These are phyloP conservation scores for Zygotorulaspora chibaensis DNA, from an alignment of 805 yeast species.

Conservation along the genomic window DNA sequence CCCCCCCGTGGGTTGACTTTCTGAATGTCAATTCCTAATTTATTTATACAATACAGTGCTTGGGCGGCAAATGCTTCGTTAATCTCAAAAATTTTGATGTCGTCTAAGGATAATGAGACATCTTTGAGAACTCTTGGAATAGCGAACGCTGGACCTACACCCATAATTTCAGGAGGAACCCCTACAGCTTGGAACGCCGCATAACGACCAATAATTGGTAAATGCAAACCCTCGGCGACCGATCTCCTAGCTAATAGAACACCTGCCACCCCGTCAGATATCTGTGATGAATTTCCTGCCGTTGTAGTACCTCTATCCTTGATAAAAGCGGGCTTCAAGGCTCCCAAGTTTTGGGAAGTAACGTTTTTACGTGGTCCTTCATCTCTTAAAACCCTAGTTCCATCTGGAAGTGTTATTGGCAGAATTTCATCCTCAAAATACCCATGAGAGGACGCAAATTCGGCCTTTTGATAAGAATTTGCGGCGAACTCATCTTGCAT, in stretches of 20 bases:
- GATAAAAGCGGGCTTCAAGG: slow-evolving; percentile 82
- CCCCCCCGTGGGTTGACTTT: slow-evolving; percentile 93
- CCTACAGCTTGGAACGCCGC: slow-evolving; percentile 80
- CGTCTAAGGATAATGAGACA: slow-evolving; percentile 54
- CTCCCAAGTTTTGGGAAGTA: slow-evolving; percentile 68
- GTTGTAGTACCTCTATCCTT: slow-evolving; percentile 74
- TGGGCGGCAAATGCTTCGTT: slow-evolving; percentile 98
- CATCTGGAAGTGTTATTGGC: slow-evolving; percentile 61
- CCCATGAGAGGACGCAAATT: slow-evolving; percentile 62
- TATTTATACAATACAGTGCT: slow-evolving; percentile 69
- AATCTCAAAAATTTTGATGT: slow-evolving; percentile 75
- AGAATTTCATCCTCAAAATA: slow-evolving; percentile 84
- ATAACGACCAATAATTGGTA: slow-evolving; percentile 74
- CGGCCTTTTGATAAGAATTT: slow-evolving; percentile 79
- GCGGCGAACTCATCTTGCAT: slow-evolving; percentile 91
- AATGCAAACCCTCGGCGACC: slow-evolving; percentile 67
- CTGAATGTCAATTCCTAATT: slow-evolving; percentile 58
- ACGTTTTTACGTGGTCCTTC: slow-evolving; percentile 91
- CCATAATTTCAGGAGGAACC: slow-evolving; percentile 97
- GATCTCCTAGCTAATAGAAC: slow-evolving; percentile 81
- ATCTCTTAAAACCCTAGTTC: slow-evolving; percentile 52
- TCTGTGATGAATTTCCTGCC: slow-evolving; percentile 96
- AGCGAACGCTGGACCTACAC: slow-evolving; percentile 95
- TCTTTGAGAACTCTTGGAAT: slow-evolving; percentile 76
- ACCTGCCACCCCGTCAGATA: slow-evolving; percentile 93